Conservation (phyloP, 1,284 basidiomycete species). For the Hymenochaete sp. region DNA sequence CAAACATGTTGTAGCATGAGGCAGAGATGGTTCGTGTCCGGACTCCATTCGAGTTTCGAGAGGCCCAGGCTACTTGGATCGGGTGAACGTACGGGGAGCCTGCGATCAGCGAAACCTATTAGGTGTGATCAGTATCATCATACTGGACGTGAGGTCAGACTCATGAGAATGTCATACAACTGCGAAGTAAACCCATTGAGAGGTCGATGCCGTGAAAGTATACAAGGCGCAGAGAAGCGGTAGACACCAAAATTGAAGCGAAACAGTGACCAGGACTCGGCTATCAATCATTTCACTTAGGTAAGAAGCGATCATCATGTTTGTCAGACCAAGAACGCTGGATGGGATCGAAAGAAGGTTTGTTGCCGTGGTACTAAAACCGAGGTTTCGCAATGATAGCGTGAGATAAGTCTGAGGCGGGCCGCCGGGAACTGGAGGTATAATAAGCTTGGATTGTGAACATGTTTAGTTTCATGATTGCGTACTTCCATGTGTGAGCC, state of each 20-base stretch:
- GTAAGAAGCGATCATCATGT: conserved; percentile 40
- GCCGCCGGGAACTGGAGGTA: conserved; percentile 33
- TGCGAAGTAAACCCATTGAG: conserved; percentile 51
- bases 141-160: too few relatives aligned
- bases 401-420: conserved; percentile 45
- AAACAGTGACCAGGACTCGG: conserved; percentile 42
- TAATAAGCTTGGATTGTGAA: neutral
- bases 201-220: conserved; percentile 42
- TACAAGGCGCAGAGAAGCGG: conserved; percentile 51
- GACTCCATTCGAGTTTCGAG: conserved; percentile 52
- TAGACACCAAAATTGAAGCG: conserved; percentile 54
- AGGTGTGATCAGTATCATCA: too few relatives aligned
- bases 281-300: conserved; percentile 49
- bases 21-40: conserved; percentile 50
- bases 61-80: conserved; percentile 52
- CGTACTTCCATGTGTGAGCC: conserved; percentile 38
- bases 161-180: conserved; percentile 30
- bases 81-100: conserved; percentile 37
- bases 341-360: conserved; percentile 46
- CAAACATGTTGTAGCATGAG: conserved; percentile 55
- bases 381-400: conserved; percentile 42
- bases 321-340: conserved; percentile 33
- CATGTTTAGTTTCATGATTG: neutral
- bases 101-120: neutral
- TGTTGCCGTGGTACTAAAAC: conserved; percentile 43